phyloP scores from a whole-genome alignment of 1,139 yeast species.

The Zhuliangozyma parablackwelliae region DNA sequence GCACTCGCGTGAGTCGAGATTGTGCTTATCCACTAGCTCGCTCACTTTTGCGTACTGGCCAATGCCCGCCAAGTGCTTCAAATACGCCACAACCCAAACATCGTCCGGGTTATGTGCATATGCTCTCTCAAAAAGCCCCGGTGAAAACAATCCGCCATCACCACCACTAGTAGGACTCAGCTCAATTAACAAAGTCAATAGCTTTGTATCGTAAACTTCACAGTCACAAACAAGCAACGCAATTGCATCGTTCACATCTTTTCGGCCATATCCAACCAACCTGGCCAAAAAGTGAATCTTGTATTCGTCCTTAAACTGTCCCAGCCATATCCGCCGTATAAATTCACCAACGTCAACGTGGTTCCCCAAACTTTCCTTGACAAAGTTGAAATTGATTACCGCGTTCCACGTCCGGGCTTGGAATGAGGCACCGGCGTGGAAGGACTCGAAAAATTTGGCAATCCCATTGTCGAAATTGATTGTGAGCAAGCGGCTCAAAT shows the following conservation, averaged over 20 bases:
- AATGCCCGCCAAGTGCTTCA: constrained; percentile 14
- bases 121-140: constrained; percentile 7
- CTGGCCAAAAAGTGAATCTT: constrained; percentile 14
- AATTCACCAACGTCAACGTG: constrained; percentile 20
- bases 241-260: constrained; percentile 25
- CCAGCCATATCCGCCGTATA: constrained; percentile 21
- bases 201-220: constrained; percentile 7
- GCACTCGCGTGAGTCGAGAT: constrained; percentile 1
- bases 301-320: constrained; percentile 14
- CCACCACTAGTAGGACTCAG: neutral
- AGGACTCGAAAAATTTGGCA: constrained; percentile 22
- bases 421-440: constrained; percentile 28
- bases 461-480: constrained; percentile 28
- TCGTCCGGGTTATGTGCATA: constrained; percentile 8
- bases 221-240: constrained; percentile 13
- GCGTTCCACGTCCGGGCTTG: constrained; percentile 30
- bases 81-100: constrained; percentile 18
- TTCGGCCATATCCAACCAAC: constrained; percentile 23
- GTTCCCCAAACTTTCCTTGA: constrained; percentile 14
- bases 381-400: constrained; percentile 28
- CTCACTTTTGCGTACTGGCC: constrained; percentile 8
- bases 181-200: constrained; percentile 11
- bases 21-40: constrained; percentile 8
- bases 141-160: constrained; percentile 2
- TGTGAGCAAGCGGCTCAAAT: constrained; percentile 27